phyloP scores from a whole-genome alignment of 2,329 filamentous ascomycete species.

The Xylariaceae sp. region DNA sequence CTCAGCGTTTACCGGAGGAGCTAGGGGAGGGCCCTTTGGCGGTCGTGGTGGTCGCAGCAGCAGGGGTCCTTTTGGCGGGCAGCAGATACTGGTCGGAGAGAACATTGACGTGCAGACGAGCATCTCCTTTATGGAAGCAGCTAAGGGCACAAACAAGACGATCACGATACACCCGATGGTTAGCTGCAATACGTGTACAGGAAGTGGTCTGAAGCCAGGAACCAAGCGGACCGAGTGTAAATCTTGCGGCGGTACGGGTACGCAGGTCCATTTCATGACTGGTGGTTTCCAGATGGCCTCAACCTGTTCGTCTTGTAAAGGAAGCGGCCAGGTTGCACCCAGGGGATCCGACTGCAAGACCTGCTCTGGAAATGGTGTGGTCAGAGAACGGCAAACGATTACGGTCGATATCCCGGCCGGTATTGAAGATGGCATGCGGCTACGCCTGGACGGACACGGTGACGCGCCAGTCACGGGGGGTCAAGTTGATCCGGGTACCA shows the following conservation, averaged over 20 bases:
- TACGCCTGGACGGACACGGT: conserved; percentile 80
- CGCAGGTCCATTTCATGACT: conserved; percentile 81
- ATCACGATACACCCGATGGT: conserved; percentile 79
- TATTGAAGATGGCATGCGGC: conserved; percentile 92
- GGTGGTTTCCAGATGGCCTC: conserved; percentile 95
- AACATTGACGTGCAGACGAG: conserved; percentile 92
- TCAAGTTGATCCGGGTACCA: conserved; percentile 56
- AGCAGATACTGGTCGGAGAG: conserved; percentile 85
- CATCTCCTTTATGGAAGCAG: conserved; percentile 94
- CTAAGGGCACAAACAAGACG: conserved; percentile 85
- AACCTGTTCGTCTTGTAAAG: conserved; percentile 77
- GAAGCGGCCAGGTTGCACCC: conserved; percentile 71
- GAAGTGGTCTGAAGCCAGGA: conserved; percentile 80
- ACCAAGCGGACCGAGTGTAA: conserved; percentile 69
- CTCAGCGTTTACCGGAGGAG: conserved; percentile 68
- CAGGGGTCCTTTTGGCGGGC: conserved; percentile 65
- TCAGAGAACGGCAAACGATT: conserved; percentile 77
- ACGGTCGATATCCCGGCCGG: conserved; percentile 90
- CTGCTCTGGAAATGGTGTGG: conserved; percentile 79
- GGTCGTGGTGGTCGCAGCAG: conserved; percentile 46
- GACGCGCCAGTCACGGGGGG: conserved; percentile 78
- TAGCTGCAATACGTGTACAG: conserved; percentile 76
- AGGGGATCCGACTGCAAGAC: conserved; percentile 74
- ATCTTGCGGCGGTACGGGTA: conserved; percentile 80
- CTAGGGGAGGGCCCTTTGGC: conserved; percentile 51